phyloP scores from a whole-genome alignment of 495 filamentous ascomycete genomes.

The Penicillium daleae region DNA sequence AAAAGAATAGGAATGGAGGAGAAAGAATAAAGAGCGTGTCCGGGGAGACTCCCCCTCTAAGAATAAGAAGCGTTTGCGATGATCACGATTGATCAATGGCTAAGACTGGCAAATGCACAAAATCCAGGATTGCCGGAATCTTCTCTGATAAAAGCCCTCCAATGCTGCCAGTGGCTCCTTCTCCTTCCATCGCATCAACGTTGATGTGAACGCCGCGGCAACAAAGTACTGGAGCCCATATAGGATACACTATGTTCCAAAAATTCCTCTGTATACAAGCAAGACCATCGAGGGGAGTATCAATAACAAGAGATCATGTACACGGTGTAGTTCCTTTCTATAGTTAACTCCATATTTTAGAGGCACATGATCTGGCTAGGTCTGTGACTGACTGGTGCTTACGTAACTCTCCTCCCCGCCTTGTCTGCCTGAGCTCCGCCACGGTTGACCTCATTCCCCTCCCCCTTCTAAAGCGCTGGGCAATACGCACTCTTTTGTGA shows the following conservation, averaged over 20 bases:
- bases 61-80: background rate
- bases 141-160: background rate
- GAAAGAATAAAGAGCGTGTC: slow-evolving; percentile 4
- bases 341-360: background rate
- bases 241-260: background rate
- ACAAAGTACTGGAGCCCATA: background rate
- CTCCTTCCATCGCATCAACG: background rate
- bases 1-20: background rate
- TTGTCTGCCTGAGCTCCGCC: slow-evolving; percentile 37
- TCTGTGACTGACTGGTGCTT: slow-evolving; percentile 24
- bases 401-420: slow-evolving; percentile 34
- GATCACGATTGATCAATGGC: background rate
- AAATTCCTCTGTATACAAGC: background rate
- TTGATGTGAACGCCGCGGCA: background rate
- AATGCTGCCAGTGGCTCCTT: background rate
- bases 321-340: background rate
- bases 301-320: background rate
- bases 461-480: slow-evolving; percentile 14
- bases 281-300: background rate
- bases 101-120: background rate
- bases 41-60: background rate
- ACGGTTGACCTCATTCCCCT: slow-evolving; percentile 28
- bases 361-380: slow-evolving; percentile 32
- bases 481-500: slow-evolving; percentile 12
- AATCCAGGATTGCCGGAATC: background rate